phyloP scores from a whole-genome alignment of 2,329 filamentous ascomycete genomes.

The Colletotrichum sp. region DNA sequence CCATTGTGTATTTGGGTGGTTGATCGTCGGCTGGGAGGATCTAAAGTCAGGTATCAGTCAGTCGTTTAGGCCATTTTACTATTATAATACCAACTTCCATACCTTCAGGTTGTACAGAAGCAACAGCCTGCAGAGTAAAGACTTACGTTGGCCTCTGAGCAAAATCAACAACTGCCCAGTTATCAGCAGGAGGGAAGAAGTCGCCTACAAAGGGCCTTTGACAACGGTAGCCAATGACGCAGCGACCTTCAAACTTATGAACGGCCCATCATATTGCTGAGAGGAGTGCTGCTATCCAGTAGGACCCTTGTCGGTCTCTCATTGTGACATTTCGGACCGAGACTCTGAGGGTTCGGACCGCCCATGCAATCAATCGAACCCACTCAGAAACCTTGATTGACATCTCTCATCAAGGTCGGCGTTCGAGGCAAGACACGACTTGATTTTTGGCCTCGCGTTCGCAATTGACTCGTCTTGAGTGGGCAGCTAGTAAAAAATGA shows the following conservation, averaged over 20 bases:
- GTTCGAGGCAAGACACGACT: not conserved
- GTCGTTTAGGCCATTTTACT: fast-evolving
- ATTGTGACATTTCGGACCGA: not conserved
- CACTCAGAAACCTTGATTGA: not conserved
- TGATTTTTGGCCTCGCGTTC: fast-evolving
- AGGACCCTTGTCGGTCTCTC: not conserved
- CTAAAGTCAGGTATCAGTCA: not conserved
- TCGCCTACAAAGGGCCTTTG: not conserved
- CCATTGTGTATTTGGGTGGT: not conserved
- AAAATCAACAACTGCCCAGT: not conserved
- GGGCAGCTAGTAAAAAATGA: fast-evolving
- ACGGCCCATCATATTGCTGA: not conserved
- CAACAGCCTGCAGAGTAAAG: not conserved
- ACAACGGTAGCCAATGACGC: not conserved
- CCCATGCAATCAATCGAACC: not conserved
- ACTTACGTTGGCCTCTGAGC: not conserved
- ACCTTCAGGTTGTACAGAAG: not conserved
- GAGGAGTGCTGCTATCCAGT: not conserved
- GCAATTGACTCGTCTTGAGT: not conserved
- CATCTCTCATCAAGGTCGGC: not conserved
- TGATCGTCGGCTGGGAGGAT: fast-evolving
- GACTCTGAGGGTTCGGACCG: not conserved
- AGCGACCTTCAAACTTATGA: not conserved
- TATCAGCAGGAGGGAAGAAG: not conserved
- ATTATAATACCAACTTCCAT: fast-evolving